Evolutionary conservation across 352 stramenopile species (phyloP), one percentile per base, ranked within the genome.

Genomic region (Pythium aristosporum): DNA sequence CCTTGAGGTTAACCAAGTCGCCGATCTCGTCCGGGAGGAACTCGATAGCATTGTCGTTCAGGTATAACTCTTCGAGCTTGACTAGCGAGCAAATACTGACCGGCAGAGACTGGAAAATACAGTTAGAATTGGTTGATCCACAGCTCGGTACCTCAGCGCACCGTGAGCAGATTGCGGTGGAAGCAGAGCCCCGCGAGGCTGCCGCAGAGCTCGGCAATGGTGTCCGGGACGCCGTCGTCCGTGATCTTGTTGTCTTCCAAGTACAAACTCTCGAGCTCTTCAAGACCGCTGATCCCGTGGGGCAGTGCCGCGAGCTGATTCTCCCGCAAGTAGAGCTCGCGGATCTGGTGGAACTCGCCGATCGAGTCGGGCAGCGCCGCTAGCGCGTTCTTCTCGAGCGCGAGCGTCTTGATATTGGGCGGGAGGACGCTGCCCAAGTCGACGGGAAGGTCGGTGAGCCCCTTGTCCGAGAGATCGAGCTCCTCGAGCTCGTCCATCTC

Each of bases 181-280:
- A 96, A 43, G 41, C 84, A 93, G 43, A 96, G 75, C 0, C 88
- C 86, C 8, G 76, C 71, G 16, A 96, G 49, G 5, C 37, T 75
- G n/a, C 63, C 44, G 5, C 71, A 65, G 1, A 94, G 73, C 9
- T 74, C 62, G 2, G 63, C 69, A 37, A 96, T 74, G 18, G 65
- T 62, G 18, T 77, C 57, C 0, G 86, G 86, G 57, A 96, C 80
- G 7, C 84, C 78, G 4, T 76, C 69, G 10, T 62, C 69, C 20
- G 80, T 89, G 47, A 96, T 59, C 36, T 84, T 71, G 56, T 96
- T 96, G 63, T 94, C 86, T 76, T 96, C 88, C 30, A 96, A 68
- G 30, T 94, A 96, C 15, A 96, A 36, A 54, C 77, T 89, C 69
- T 96, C 86, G 21, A 96, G 76, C 21, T 85, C 73, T 8, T 68